Conservation (phyloP, 192 early-diverging fungal species). For the Podila verticillata region DNA sequence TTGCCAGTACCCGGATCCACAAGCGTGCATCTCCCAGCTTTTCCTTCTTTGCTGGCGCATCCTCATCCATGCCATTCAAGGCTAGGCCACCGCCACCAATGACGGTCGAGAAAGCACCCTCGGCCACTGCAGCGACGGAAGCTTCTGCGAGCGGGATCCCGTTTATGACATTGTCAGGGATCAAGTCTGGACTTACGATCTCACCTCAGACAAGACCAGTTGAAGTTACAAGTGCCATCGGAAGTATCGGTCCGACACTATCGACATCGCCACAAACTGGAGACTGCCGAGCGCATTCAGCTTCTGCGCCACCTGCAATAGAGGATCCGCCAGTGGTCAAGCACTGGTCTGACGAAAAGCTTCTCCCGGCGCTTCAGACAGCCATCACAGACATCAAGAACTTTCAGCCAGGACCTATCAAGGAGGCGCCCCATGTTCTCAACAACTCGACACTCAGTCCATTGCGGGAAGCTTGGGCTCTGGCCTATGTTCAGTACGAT, state of each 20-base stretch:
- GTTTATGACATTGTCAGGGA: conserved; percentile 33
- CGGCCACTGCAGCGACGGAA: conserved; percentile 13
- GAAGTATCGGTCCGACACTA: conserved; percentile 8
- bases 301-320: not conserved
- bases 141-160: conserved; percentile 1
- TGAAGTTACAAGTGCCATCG: conserved; percentile 29
- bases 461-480: conserved; percentile 39
- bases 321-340: not conserved
- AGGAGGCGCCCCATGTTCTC: conserved; percentile 26
- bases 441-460: conserved; percentile 14
- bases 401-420: conserved; percentile 35
- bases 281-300: not conserved
- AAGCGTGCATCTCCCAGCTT: conserved; percentile 42
- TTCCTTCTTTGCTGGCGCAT: conserved; percentile 33
- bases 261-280: not conserved
- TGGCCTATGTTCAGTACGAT: conserved; percentile 34
- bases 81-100: conserved; percentile 29
- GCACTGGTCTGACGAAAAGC: conserved; percentile 22
- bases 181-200: conserved; percentile 24
- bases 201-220: conserved; percentile 27
- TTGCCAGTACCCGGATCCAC: conserved; percentile 11
- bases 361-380: conserved; percentile 31
- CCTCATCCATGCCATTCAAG: conserved; percentile 29
- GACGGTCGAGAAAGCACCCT: conserved; percentile 22
- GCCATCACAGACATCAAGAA: conserved; percentile 31